A percentile compares a stretch with the other conserved stretches of the same genome.
These are phyloP conservation scores for Zizania latifolia DNA, from an alignment of 176 grass and related monocot species.

Conservation along the genomic window DNA sequence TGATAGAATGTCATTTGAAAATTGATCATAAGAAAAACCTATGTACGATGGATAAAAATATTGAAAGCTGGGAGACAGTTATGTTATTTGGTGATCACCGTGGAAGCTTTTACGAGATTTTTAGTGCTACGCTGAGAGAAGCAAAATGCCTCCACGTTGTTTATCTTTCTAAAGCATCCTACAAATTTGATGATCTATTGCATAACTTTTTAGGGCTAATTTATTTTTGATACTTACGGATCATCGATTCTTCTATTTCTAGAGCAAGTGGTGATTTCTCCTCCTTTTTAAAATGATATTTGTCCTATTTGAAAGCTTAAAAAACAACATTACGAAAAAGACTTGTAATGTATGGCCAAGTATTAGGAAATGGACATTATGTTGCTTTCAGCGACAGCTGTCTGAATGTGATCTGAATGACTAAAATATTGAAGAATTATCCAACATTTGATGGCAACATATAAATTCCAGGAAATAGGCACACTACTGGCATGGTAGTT, in stretches of 20 bases:
- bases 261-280: too few species aligned
- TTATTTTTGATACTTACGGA: conserved; percentile 1
- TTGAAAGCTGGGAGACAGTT: neutral
- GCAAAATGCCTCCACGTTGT: neutral
- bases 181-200: neutral
- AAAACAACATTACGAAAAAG: too few species aligned
- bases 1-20: neutral
- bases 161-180: neutral
- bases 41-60: neutral
- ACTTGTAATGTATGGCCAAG: too few species aligned
- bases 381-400: too few species aligned
- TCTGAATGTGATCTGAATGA: too few species aligned
- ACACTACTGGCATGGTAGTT: too few species aligned
- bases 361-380: too few species aligned
- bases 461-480: too few species aligned
- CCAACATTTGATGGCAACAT: too few species aligned
- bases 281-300: too few species aligned
- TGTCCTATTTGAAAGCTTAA: too few species aligned
- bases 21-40: neutral
- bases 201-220: neutral
- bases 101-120: neutral
- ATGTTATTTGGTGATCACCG: conserved; percentile 3
- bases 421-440: too few species aligned
- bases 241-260: neutral
- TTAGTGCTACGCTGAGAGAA: neutral